These are phyloP conservation scores for Aspergillus nanangensis DNA, from an alignment of 495 filamentous ascomycete species.

Conservation along the genomic window DNA sequence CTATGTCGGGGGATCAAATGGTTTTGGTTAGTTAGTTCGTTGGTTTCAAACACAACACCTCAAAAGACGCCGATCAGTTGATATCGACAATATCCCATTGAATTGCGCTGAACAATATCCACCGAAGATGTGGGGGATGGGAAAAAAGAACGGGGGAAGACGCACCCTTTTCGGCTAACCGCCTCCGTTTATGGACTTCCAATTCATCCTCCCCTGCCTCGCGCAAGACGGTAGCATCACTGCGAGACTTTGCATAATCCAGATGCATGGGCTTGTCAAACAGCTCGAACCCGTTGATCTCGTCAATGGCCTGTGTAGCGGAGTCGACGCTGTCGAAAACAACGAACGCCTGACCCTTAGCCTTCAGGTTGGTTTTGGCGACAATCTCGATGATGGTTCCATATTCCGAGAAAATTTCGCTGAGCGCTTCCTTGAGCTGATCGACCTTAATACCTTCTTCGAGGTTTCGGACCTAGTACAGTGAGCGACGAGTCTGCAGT, in stretches of 20 bases:
- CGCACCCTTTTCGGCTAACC: conserved; percentile 87
- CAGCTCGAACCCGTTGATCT: conserved; percentile 89
- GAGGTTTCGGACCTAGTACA: conserved; percentile 73
- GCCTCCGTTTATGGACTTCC: conserved; percentile 78
- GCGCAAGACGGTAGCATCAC: conserved; percentile 78
- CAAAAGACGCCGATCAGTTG: too few relatives aligned
- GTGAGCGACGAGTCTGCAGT: conserved; percentile 10
- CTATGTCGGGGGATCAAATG: conserved; percentile 37
- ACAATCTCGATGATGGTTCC: conserved; percentile 88
- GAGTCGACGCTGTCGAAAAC: conserved; percentile 80
- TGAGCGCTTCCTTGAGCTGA: conserved; percentile 66
- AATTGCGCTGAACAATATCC: too few relatives aligned
- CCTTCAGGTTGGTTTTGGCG: conserved; percentile 85
- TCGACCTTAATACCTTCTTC: conserved; percentile 88
- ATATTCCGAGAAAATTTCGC: conserved; percentile 83
- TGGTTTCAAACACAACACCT: too few relatives aligned
- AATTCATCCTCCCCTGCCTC: conserved; percentile 75
- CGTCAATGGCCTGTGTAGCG: conserved; percentile 76
- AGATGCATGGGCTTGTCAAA: conserved; percentile 91
- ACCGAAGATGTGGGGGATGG: background rate
- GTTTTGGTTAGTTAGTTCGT: too few relatives aligned
- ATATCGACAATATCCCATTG: too few relatives aligned
- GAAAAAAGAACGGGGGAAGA: conserved; percentile 4
- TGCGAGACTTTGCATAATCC: conserved; percentile 77
- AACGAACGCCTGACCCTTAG: conserved; percentile 94